Evolutionary conservation across 495 filamentous ascomycete species (phyloP).

Genomic region (Penicillium manginii): DNA sequence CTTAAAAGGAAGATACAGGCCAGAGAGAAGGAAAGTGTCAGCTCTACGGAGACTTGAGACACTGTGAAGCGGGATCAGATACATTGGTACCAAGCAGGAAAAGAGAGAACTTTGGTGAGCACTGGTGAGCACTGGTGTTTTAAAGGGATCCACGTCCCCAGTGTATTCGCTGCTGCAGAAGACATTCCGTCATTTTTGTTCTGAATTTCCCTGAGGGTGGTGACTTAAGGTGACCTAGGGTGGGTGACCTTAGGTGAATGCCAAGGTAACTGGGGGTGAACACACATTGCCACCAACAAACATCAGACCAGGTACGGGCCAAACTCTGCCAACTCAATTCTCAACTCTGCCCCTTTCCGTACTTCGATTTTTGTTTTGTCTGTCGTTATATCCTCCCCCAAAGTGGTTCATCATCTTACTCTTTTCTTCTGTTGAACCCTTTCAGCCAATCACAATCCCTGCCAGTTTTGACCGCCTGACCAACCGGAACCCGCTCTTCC

Average conservation of each 20-base stretch:
- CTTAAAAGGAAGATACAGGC: slow-evolving; percentile 31
- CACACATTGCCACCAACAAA: not conserved
- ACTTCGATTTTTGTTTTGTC: not conserved
- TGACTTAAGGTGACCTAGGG: too few relatives aligned
- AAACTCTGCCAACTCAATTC: not conserved
- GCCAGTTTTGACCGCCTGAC: not conserved
- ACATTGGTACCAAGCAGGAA: slow-evolving; percentile 2
- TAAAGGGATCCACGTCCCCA: slow-evolving; percentile 4
- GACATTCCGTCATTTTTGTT: too few relatives aligned
- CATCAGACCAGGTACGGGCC: slow-evolving; percentile 7
- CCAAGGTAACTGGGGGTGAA: not conserved
- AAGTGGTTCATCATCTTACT: not conserved
- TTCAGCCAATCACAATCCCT: not conserved
- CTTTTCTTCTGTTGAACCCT: not conserved
- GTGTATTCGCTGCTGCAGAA: slow-evolving; percentile 12
- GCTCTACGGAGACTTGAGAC: slow-evolving; percentile 7
- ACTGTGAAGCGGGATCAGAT: slow-evolving; percentile 21
- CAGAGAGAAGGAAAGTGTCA: slow-evolving; percentile 21
- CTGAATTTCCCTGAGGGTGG: too few relatives aligned
- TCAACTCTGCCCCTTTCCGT: not conserved
- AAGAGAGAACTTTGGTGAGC: too few relatives aligned
- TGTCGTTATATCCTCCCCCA: not conserved
- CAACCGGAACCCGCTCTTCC: not conserved
- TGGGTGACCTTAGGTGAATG: too few relatives aligned
- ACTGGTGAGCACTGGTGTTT: not conserved